Base-by-base conservation (phyloP, 1,284 basidiomycete species). In the Wallemia mellicola region DNA sequence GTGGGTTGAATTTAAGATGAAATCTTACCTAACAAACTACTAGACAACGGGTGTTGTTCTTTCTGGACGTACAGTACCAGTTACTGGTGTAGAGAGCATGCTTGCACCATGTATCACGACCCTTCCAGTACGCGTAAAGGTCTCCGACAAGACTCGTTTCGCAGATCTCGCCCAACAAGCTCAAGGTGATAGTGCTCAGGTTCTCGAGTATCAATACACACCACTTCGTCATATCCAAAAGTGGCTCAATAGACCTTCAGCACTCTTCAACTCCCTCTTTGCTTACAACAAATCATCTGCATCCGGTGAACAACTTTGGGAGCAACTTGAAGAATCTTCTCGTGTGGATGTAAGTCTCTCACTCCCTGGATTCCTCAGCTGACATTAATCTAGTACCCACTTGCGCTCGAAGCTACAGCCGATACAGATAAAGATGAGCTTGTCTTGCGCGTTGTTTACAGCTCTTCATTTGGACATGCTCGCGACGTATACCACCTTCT, bases 1-100 rank as follows among this genome's bases (percentile, higher is more conserved):
- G 38, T 48, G 38, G 22, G 38, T n/a, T 11, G 9, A 48, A 22
- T n/a, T 48, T 15, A n/a, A 3, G n/a, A 7, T n/a, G 19, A 15
- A 11, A 22, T 7, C 19, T 5, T n/a, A 48, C 19, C 38, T 48
- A 48, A 48, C 55, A 26, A 9, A 15, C 15, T 26, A 24, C 24
- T 32, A 64, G 63, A 59, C 63, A n/a, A 59, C 60, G 28, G 62
- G 62, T 15, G 62, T 63, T 15, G 63, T 64, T 28, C 62, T 63
- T 24, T 64, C 62, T 22, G 63, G 63, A 7, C 61, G 63, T 17
- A 61, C 61, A 11, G 54, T 63, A n/a, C 48, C 61, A 2, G 60
- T 63, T 19, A 60, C 61, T 7, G 61, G 33, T 25, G 59, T 60
- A 11, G 62, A 62, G 17, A 60, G 56, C 14, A 59, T 63, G 32